Evolutionary conservation across 2,329 filamentous ascomycete species (phyloP), one percentile per base, ranked within the genome.

Genomic region (Penicillium freii): DNA sequence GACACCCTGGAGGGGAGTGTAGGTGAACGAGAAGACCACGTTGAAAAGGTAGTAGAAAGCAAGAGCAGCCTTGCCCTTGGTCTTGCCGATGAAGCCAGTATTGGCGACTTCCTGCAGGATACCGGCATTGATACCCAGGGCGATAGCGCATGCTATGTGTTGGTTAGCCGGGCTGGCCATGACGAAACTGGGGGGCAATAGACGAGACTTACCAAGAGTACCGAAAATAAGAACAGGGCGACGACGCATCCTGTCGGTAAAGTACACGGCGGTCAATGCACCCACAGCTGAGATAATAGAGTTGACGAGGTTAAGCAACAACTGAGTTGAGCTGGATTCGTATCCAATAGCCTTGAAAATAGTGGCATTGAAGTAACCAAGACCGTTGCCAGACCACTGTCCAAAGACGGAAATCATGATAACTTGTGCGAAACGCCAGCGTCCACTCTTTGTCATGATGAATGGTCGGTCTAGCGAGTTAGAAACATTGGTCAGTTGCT

Each of bases 361-460:
- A 38, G 73, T 74, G 8, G 80, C 73, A 67, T 81, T 81, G 69
- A 81, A 82, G 71, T 81, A 82, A 15, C 79, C 78, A 7, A 81
- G 74, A 51, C 79, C 79, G 56, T 81, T 81, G 21, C 79, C 80
- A 0, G 80, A 81, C 69, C 80, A 81, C 64, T 81, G 79, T 17
- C 79, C 79, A 54, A 81, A 81, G 59, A 81, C 71, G 44, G 78
- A 79, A 60, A 81, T 81, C 77, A 81, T 80, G 60, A 81, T 61
- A 42, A 81, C 78, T 58, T 81, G 78, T 5, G 73, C 70, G 54
- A 80, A 77, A 25, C 79, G 73, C 79, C 79, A 81, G 51, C 79
- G 78, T 43, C 78, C 78, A 47, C 70, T 76, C 69, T 80, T 78
- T 10, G 74, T 72, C 5, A 71, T 39, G 42, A 81, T 17, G 52